phyloP scores from a whole-genome alignment of 2,329 filamentous ascomycete genomes.

The Ceratocystis papillata region DNA sequence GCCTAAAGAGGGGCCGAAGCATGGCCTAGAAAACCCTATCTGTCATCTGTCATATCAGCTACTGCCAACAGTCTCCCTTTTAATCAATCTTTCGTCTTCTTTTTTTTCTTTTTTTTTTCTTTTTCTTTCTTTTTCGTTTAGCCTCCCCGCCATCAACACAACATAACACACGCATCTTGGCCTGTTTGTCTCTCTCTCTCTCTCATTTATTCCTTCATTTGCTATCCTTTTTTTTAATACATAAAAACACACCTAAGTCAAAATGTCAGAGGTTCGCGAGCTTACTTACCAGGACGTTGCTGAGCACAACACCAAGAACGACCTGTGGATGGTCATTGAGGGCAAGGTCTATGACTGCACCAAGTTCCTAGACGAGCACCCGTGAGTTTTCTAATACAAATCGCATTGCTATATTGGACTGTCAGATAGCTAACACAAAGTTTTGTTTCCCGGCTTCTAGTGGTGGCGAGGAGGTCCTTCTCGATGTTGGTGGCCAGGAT shows the following conservation, averaged over 20 bases:
- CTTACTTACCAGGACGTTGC: conserved; percentile 73
- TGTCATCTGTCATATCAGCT: conserved; percentile 7
- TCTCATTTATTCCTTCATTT: conserved; percentile 16
- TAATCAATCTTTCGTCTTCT: not conserved
- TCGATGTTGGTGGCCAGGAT: conserved; percentile 93
- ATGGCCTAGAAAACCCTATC: not conserved
- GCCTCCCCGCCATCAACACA: too few relatives aligned
- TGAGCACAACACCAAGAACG: conserved; percentile 85
- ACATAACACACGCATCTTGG: too few relatives aligned
- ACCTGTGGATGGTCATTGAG: conserved; percentile 82
- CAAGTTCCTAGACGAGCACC: conserved; percentile 94
- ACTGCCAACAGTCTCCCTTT: not conserved
- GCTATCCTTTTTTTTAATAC: conserved; percentile 16
- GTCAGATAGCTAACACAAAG: not conserved
- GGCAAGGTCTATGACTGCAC: conserved; percentile 90
- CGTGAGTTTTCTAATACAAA: conserved; percentile 43
- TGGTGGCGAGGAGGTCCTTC: conserved; percentile 94
- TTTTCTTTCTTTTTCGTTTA: conserved; percentile 4
- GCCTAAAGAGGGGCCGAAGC: not conserved
- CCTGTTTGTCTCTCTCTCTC: not conserved
- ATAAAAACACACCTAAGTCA: conserved; percentile 23
- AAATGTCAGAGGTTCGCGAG: conserved; percentile 34
- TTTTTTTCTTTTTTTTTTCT: conserved; percentile 9
- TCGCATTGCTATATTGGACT: not conserved
- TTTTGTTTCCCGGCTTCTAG: conserved; percentile 38